Evolutionary conservation across 805 yeast species (phyloP).

Genomic region (Nakazawaea laoshanensis): DNA sequence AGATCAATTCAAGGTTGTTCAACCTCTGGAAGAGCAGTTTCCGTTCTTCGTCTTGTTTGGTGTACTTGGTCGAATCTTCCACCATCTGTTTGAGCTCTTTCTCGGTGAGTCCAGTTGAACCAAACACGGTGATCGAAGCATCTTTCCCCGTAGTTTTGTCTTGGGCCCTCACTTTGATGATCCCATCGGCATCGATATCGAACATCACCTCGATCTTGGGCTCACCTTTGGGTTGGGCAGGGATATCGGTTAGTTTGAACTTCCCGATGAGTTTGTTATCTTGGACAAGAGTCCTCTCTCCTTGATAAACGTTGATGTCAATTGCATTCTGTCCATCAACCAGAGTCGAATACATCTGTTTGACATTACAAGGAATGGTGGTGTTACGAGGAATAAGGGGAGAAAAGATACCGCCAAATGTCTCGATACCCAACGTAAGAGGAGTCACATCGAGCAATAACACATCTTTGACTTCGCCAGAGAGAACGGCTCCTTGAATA

Average conservation of each 20-base stretch:
- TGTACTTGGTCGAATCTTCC: constrained; percentile 81
- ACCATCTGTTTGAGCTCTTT: constrained; percentile 88
- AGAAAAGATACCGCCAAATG: constrained; percentile 94
- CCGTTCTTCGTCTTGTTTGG: constrained; percentile 81
- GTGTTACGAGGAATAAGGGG: constrained; percentile 83
- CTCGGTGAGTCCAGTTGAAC: constrained; percentile 88
- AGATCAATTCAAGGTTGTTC: constrained; percentile 40
- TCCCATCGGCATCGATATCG: constrained; percentile 96
- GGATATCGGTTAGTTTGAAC: constrained; percentile 86
- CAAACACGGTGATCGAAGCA: constrained; percentile 93
- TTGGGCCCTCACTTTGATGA: constrained; percentile 89
- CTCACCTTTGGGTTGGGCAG: constrained; percentile 83
- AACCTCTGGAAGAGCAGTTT: constrained; percentile 79
- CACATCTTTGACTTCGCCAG: constrained; percentile 93
- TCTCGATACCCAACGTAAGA: constrained; percentile 87
- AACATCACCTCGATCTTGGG: constrained; percentile 89
- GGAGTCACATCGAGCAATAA: constrained; percentile 85
- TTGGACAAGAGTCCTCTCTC: constrained; percentile 92
- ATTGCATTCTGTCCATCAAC: constrained; percentile 93
- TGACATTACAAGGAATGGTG: constrained; percentile 88
- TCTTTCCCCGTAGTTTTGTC: constrained; percentile 92
- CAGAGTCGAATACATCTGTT: constrained; percentile 91
- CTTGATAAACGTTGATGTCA: constrained; percentile 95
- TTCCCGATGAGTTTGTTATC: constrained; percentile 94
- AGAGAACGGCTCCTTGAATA: constrained; percentile 92